Conservation (phyloP, 148 eudicot genomes). For the Beta vulgaris region DNA sequence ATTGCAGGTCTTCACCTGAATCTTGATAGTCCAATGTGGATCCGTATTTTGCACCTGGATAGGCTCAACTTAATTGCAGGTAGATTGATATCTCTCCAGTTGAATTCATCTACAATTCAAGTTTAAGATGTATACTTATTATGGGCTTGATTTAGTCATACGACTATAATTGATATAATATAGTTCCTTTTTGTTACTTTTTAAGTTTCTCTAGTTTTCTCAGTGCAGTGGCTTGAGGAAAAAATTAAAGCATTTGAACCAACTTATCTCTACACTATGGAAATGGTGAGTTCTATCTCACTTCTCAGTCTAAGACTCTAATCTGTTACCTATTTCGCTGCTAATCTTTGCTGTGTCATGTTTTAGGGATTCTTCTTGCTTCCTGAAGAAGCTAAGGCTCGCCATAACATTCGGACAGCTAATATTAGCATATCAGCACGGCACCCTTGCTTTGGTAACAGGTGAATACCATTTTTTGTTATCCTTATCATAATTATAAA, state of each 20-base stretch:
- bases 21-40: slow-evolving; percentile 83
- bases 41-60: slow-evolving; percentile 70
- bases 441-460: slow-evolving; percentile 93
- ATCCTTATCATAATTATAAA: not conserved
- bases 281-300: slow-evolving; percentile 48
- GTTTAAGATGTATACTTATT: not conserved
- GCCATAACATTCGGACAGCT: slow-evolving; percentile 62
- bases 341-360: not conserved
- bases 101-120: slow-evolving; percentile 1
- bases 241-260: slow-evolving; percentile 90
- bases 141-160: not conserved
- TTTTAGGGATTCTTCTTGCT: slow-evolving; percentile 83
- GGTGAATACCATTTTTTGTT: slow-evolving; percentile 35
- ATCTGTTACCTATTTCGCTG: slow-evolving; percentile 4
- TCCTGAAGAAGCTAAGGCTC: slow-evolving; percentile 86
- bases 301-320: not conserved
- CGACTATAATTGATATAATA: too few relatives aligned
- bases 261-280: slow-evolving; percentile 80
- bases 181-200: slow-evolving; percentile 14
- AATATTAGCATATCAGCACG: slow-evolving; percentile 91
- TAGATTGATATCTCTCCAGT: slow-evolving; percentile 26
- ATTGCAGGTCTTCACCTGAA: slow-evolving; percentile 84
- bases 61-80: slow-evolving; percentile 72
- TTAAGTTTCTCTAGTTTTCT: slow-evolving; percentile 36
- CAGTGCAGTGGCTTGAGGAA: slow-evolving; percentile 95